A percentile compares a stretch with the other conserved stretches of the same genome.
phyloP scores from a whole-genome alignment of 768 basidiomycete genomes.

The Rhodocollybia butyracea region DNA sequence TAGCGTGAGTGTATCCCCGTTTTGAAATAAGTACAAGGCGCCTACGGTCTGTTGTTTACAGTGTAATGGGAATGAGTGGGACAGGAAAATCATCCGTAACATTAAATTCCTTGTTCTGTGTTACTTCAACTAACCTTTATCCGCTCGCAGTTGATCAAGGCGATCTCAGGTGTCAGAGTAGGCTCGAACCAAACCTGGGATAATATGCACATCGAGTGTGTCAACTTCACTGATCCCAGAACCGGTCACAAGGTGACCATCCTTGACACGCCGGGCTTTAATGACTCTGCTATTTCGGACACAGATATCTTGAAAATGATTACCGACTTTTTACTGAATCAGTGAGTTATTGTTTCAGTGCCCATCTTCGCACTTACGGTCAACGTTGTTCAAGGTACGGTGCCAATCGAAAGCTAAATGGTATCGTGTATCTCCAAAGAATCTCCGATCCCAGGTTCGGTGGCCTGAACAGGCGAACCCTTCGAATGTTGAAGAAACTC shows the following conservation, averaged over 20 bases:
- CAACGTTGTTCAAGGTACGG: conserved; percentile 14
- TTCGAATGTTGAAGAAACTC: conserved; percentile 40
- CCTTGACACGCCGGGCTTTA: conserved; percentile 25
- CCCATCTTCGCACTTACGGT: conserved; percentile 17
- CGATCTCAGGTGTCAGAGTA: conserved; percentile 3
- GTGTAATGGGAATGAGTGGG: conserved; percentile 12
- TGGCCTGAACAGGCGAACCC: conserved; percentile 35
- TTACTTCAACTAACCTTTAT: neutral
- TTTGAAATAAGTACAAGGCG: too few species aligned
- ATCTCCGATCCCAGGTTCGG: conserved; percentile 33
- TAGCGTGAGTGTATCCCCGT: too few species aligned
- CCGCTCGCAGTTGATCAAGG: conserved; percentile 8
- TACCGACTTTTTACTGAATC: conserved; percentile 13
- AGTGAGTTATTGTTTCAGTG: conserved; percentile 27
- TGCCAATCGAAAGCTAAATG: conserved; percentile 22
- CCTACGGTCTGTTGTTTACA: too few species aligned
- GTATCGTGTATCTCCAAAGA: conserved; percentile 39
- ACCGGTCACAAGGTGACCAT: conserved; percentile 15
- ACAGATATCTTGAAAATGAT: conserved; percentile 35
- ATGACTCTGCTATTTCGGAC: conserved; percentile 27
- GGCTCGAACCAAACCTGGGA: conserved; percentile 3
- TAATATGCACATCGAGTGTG: conserved; percentile 4
- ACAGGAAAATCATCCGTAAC: conserved; percentile 12
- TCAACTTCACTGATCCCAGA: conserved; percentile 6
- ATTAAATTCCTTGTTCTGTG: neutral